Evolutionary conservation across 2,329 filamentous ascomycete genomes (phyloP), one percentile per base, ranked within the genome.

Genomic region (Curvularia lunata): DNA sequence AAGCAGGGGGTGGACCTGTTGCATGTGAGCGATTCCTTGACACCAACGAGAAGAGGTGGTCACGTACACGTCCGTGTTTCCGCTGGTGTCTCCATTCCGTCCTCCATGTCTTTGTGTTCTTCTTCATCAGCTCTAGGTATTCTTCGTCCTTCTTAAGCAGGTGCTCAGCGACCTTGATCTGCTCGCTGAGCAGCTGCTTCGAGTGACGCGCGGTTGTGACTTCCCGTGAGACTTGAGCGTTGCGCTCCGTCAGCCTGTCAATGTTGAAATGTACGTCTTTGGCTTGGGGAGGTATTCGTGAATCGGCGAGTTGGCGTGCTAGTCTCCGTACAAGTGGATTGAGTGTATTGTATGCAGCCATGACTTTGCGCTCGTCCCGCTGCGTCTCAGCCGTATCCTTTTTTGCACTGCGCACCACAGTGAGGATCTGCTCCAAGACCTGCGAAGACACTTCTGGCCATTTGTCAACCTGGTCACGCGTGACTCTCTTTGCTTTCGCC

Each of bases 211-310:
- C 78, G 1, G 88, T 86, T 16, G 85, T 87, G 5, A 91, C 63
- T 40, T 82, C 74, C 84, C 82, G 58, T 78, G 78, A 69, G 38
- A 73, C 53, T 27, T 73, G 62, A 28, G 72, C 70, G 60, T 85
- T 85, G n/a, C 83, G 83, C 65, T 87, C 84, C 8, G 88, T 78
- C 13, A 88, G 83, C 65, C 82, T 84, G 70, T 91, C 88, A 62
- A 88, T 88, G 67, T 89, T 83, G 46, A 91, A 84, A 48, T 85
- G 81, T 16, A 81, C 78, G 7, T 78, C 80, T 51, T 75, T 75
- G 41, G 76, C 76, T 2, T 83, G 80, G 0, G 85, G 86, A 1
- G 89, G 89, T 69, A 91, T 90, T n/a, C 87, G 87, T 50, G 90
- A 79, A 32, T 82, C 83, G 16, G 80, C 75, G 5, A 91, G 77